Base-by-base conservation (phyloP, 2,329 filamentous ascomycete species). In the Myriosclerotinia curreyana region DNA sequence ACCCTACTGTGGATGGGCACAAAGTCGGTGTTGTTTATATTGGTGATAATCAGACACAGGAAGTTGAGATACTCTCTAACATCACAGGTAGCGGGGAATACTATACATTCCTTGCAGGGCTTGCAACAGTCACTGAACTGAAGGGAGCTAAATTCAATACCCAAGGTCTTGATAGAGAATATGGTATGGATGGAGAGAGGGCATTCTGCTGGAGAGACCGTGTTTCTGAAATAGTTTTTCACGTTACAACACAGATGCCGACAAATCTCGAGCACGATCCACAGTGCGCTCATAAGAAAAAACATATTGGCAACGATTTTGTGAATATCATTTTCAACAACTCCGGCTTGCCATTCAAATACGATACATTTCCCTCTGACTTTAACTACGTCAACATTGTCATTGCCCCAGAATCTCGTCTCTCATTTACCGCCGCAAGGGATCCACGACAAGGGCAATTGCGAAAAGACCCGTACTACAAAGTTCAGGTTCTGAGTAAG, bases 311-410 rank as follows among this genome's bases (percentile, higher is more conserved):
- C 65, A 99, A 99, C 74, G 95, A 98, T 76, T 96, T 91, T 75
- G 95, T 99, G 74, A 98, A 96, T 74, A 96, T 99, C 70, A 89
- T 99, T 65, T 99, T 96, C 82, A 99, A 99, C 75, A 92, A 96
- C 72, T 97, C 93, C 2, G 94, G 95, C n/a, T 76, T 88, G 55
- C 89, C 90, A 0, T 98, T 96, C 79, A 83, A 85, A 62, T 96
- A 96, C 74, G 86, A 96, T 74, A 96, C 91, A 0, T 96, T 99
- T 71, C 92, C 92, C 0, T 96, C 92, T 0, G 90, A 94, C 64
- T 96, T 99, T 81, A 98, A 97, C 74, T 96, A 91, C 73, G 92
- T 99, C 74, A 92, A 97, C 75, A 98, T 99, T 71, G 89, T 98
- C 71, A 94, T 99, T 73, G 91, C 91, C 2, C 95, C 95, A 0